These are phyloP conservation scores for Hymenotorrendiella dingleyae DNA, from an alignment of 2,329 filamentous ascomycete species.

Conservation along the genomic window DNA sequence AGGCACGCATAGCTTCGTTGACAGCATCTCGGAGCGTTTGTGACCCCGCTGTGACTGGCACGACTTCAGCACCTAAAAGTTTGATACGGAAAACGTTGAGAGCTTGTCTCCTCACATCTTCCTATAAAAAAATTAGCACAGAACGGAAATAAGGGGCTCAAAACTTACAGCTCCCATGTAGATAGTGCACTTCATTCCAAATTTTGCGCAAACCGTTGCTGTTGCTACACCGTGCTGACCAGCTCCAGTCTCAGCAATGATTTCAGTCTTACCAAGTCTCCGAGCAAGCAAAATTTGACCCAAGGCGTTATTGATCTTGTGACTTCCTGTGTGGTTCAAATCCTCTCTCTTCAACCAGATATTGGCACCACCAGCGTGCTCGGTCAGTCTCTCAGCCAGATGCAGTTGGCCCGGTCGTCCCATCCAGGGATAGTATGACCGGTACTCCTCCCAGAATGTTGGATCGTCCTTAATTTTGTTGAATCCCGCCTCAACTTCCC, in stretches of 20 bases:
- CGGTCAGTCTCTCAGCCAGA: constrained; percentile 79
- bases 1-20: constrained; percentile 90
- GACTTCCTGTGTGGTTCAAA: constrained; percentile 92
- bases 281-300: constrained; percentile 85
- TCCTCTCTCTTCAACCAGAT: constrained; percentile 99
- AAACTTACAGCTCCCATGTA: constrained; percentile 76
- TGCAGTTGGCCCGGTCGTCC: constrained; percentile 89
- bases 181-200: constrained; percentile 95
- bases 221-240: constrained; percentile 98
- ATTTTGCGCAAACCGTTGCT: constrained; percentile 95
- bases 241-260: constrained; percentile 96
- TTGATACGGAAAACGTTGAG: constrained; percentile 99
- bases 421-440: constrained; percentile 96
- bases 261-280: constrained; percentile 87
- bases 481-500: constrained; percentile 86
- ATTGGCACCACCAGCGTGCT: constrained; percentile 84
- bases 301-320: constrained; percentile 99
- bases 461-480: constrained; percentile 80
- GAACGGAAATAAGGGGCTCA: too few relatives aligned
- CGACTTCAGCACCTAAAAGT: constrained; percentile 84
- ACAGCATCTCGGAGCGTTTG: constrained; percentile 80
- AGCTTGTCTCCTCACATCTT: constrained; percentile 92
- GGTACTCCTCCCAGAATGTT: constrained; percentile 94
- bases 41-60: constrained; percentile 87
- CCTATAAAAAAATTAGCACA: constrained; percentile 33